Base-by-base conservation (phyloP, 139 green algal species). In the Yamagishiella unicocca region DNA sequence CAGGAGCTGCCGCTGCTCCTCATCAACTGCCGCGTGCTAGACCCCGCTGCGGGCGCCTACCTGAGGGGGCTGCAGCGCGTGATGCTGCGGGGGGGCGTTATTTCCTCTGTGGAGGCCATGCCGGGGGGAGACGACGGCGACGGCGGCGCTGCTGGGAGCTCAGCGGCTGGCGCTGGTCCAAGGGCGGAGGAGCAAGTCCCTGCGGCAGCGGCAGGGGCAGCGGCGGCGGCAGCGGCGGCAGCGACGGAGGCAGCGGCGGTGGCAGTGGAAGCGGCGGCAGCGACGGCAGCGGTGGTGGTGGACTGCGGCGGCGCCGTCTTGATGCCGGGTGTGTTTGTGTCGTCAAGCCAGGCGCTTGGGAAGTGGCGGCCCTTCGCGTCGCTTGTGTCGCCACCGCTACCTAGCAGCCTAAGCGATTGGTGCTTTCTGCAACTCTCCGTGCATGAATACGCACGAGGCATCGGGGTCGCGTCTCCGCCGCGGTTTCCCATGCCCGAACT, bases 301-400 rank as follows among this genome's bases (percentile, higher is more conserved):
- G 80, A 86, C 80, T 86, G 80, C 62, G 80, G 31, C 2, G 80
- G 80, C 29, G 62, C 62, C 7, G 64, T 87, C 46, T 14, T 87
- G 1, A 87, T 87, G 81, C 81, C 81, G 4, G 81, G 81, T 87
- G 22, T n/a, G 81, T 38, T 38, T n/a, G n/a, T n/a, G n/a, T n/a
- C n/a, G n/a, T n/a, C n/a, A n/a, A n/a, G n/a, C n/a, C n/a, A n/a
- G n/a, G n/a, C n/a, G n/a, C n/a, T n/a, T n/a, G n/a, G n/a, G n/a
- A n/a, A n/a, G n/a, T n/a, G n/a, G n/a, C n/a, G n/a, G n/a, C n/a
- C n/a, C n/a, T n/a, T n/a, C n/a, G n/a, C n/a, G n/a, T n/a, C n/a
- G n/a, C n/a, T n/a, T n/a, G n/a, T n/a, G n/a, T n/a, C n/a, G n/a
- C n/a, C n/a, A n/a, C n/a, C n/a, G n/a, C n/a, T n/a, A n/a, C n/a